Percentiles rank a stretch among this genome's conserved stretches.
Evolutionary conservation across 768 basidiomycete genomes (phyloP).

Genomic region (Plicaturopsis crispa): DNA sequence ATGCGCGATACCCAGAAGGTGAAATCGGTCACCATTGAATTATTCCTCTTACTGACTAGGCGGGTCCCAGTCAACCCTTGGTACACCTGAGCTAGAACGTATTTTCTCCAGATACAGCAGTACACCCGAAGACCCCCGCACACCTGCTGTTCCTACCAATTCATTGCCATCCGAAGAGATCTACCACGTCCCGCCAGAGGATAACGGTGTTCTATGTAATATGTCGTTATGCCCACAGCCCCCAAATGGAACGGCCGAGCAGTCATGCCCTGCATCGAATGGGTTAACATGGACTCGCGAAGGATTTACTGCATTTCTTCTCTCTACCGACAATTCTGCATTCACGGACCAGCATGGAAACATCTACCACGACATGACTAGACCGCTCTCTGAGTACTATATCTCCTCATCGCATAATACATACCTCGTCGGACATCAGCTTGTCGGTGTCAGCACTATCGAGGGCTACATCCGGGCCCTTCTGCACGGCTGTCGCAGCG

Average conservation of each 20-base stretch:
- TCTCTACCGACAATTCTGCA: conserved; percentile 68
- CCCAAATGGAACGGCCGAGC: too few relatives aligned
- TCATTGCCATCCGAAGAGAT: not conserved
- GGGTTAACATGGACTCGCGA: too few relatives aligned
- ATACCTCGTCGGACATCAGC: conserved; percentile 80
- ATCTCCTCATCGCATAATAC: conserved; percentile 92
- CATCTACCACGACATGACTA: conserved; percentile 80
- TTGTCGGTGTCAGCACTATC: conserved; percentile 82
- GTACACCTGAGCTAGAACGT: too few relatives aligned
- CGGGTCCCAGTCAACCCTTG: too few relatives aligned
- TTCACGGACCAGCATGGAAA: conserved; percentile 37
- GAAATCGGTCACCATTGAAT: too few relatives aligned
- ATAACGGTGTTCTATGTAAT: too few relatives aligned
- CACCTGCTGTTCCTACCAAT: not conserved
- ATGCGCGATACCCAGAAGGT: conserved; percentile 48
- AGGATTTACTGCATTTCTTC: conserved; percentile 70
- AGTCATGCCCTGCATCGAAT: too few relatives aligned
- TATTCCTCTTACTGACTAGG: too few relatives aligned
- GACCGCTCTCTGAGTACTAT: conserved; percentile 81
- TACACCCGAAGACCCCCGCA: too few relatives aligned
- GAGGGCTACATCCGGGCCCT: conserved; percentile 92
- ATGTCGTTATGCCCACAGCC: too few relatives aligned
- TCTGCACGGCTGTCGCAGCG: conserved; percentile 85
- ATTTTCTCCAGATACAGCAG: too few relatives aligned
- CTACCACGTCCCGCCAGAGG: not conserved